Percentiles rank a stretch among this genome's conserved stretches.
These are phyloP conservation scores for Allium cepa DNA, from an alignment of 106 monocot genomes.

Conservation along the genomic window DNA sequence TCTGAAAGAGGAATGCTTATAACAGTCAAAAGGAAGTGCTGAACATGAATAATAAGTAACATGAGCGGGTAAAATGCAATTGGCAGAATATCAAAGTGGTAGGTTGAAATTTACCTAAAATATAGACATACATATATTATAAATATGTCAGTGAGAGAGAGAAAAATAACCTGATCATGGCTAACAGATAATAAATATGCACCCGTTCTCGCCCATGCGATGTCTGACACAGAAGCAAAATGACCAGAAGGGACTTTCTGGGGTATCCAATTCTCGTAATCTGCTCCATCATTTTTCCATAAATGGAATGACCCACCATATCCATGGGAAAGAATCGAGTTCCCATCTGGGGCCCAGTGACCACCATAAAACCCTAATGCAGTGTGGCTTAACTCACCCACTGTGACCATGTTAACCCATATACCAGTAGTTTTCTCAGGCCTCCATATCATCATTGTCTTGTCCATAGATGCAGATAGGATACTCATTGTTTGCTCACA, in stretches of 20 bases:
- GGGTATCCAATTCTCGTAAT: conserved; percentile 80
- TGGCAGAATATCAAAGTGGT: too few species aligned
- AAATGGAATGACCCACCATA: conserved; percentile 96
- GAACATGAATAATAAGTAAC: too few species aligned
- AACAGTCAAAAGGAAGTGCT: too few species aligned
- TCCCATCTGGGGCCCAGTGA: conserved; percentile 79
- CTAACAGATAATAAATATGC: conserved; percentile 88
- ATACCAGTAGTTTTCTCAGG: conserved; percentile 93
- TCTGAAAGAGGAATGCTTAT: too few species aligned
- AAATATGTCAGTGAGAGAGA: too few species aligned
- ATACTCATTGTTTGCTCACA: conserved; percentile 72
- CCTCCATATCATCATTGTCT: conserved; percentile 99
- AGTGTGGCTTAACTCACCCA: conserved; percentile 89
- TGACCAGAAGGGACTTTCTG: conserved; percentile 92
- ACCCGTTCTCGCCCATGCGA: conserved; percentile 69
- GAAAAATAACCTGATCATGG: conserved; percentile 68
- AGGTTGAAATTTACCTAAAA: too few species aligned
- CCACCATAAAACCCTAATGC: conserved; percentile 97
- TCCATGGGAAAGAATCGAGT: conserved; percentile 85
- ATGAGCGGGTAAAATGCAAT: too few species aligned
- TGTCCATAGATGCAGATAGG: conserved; percentile 97
- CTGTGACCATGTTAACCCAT: conserved; percentile 90
- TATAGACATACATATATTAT: too few species aligned
- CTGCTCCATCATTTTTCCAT: conserved; percentile 69
- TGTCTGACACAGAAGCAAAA: conserved; percentile 78